Conservation (phyloP, 257 asterid species). For the Hygrophila difformis region DNA sequence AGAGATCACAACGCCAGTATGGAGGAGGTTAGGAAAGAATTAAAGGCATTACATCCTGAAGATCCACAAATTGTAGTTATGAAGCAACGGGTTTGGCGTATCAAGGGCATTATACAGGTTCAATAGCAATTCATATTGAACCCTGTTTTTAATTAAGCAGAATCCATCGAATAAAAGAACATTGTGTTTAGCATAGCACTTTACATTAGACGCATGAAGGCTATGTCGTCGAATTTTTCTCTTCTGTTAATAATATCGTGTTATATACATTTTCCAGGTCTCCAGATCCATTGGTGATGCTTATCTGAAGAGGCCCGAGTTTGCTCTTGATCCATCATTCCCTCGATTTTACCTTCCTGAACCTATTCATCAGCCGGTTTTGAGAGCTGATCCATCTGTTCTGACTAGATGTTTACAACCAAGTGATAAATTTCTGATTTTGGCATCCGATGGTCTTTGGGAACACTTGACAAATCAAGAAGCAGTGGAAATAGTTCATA, state of each 20-base stretch:
- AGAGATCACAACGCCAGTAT: conserved; percentile 57
- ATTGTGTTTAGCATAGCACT: too few relatives aligned
- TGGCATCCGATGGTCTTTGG: conserved; percentile 96
- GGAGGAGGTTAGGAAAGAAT: conserved; percentile 67
- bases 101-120: conserved; percentile 91
- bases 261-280: conserved; percentile 49
- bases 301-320: conserved; percentile 72
- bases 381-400: conserved; percentile 67
- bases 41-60: conserved; percentile 51
- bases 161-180: too few relatives aligned
- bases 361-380: conserved; percentile 50
- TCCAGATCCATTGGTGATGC: conserved; percentile 89
- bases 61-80: conserved; percentile 45
- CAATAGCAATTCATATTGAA: background rate
- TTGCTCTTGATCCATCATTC: conserved; percentile 40
- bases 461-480: conserved; percentile 61
- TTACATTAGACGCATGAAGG: too few relatives aligned
- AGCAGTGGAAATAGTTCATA: conserved; percentile 69
- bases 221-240: too few relatives aligned
- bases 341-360: conserved; percentile 55
- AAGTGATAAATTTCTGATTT: conserved; percentile 59
- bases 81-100: conserved; percentile 61
- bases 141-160: background rate
- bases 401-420: conserved; percentile 30
- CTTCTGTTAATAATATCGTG: too few relatives aligned